A percentile compares a stretch with the other conserved stretches of the same genome.
These are phyloP conservation scores for Cryptococcus sp. DNA, from an alignment of 1,284 basidiomycete genomes.

Conservation along the genomic window DNA sequence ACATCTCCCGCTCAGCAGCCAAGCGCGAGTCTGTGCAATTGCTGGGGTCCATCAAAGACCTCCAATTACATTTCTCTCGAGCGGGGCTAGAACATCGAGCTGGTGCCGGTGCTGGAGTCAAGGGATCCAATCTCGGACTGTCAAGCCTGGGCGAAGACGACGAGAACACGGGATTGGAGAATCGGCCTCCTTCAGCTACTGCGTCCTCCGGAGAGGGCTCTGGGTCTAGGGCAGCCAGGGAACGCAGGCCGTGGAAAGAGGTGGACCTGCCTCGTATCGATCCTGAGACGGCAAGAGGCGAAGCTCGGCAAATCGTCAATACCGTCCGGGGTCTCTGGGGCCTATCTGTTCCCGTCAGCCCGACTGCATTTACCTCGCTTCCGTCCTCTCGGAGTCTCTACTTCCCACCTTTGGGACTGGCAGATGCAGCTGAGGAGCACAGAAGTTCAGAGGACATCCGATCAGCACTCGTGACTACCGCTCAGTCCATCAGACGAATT, in stretches of 20 bases:
- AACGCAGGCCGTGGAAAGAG: constrained; percentile 44
- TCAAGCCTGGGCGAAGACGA: constrained; percentile 33
- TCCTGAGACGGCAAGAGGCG: constrained; percentile 29
- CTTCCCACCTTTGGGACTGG: constrained; percentile 5
- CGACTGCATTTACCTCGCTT: constrained; percentile 10
- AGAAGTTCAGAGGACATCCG: constrained; percentile 17
- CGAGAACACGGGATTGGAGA: constrained; percentile 22
- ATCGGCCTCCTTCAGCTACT: constrained; percentile 12
- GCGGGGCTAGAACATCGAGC: constrained; percentile 39
- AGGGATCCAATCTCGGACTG: constrained; percentile 11
- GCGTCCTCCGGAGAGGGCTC: not conserved
- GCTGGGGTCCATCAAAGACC: constrained; percentile 51
- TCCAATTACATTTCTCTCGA: constrained; percentile 48
- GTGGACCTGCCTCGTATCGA: constrained; percentile 39
- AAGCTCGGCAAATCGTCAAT: constrained; percentile 27
- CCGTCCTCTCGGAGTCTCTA: constrained; percentile 13
- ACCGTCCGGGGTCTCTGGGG: constrained; percentile 28
- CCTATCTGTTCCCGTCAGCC: constrained; percentile 17
- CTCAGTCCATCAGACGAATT: constrained; percentile 38
- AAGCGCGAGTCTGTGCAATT: constrained; percentile 51
- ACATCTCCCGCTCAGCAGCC: constrained; percentile 47
- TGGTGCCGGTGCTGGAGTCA: constrained; percentile 41
- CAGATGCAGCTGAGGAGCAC: constrained; percentile 1
- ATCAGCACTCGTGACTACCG: constrained; percentile 30
- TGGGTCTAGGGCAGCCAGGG: constrained; percentile 7